Evolutionary conservation across 140 eudicot species (phyloP).

Genomic region (Bidens hawaiensis): DNA sequence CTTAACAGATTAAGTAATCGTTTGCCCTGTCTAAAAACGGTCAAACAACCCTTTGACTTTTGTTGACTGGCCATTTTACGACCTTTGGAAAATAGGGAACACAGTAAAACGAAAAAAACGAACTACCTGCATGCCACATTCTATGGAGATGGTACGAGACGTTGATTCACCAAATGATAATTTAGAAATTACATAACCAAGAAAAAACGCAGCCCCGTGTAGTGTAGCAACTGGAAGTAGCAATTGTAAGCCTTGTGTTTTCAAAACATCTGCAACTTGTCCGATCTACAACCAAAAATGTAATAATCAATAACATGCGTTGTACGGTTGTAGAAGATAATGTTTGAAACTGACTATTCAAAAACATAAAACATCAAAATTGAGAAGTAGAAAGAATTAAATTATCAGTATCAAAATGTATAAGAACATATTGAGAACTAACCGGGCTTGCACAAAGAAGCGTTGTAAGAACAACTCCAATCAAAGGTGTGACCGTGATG

Average conservation of each 20-base stretch:
- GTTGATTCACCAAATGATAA: constrained; percentile 98
- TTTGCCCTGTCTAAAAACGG: too few species aligned
- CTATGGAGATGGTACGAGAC: constrained; percentile 96
- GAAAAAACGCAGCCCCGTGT: constrained; percentile 85
- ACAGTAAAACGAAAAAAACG: not conserved
- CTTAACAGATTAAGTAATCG: not conserved
- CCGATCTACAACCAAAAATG: constrained; percentile 56
- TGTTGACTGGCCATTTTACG: not conserved
- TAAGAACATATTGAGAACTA: constrained; percentile 29
- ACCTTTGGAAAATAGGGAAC: not conserved
- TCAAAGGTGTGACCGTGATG: constrained; percentile 82
- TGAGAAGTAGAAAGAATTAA: not conserved
- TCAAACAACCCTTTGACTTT: too few species aligned
- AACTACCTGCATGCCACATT: constrained; percentile 99
- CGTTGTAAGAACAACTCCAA: constrained; percentile 93
- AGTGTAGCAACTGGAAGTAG: constrained; percentile 76
- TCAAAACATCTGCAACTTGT: constrained; percentile 93
- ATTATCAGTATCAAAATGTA: not conserved
- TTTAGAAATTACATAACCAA: constrained; percentile 84
- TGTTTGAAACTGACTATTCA: too few species aligned
- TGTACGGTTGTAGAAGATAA: not conserved
- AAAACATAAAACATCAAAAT: too few species aligned
- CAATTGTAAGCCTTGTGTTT: constrained; percentile 83
- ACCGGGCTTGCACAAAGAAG: constrained; percentile 99
- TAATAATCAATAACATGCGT: not conserved